Percentiles rank a stretch among this genome's conserved stretches.
phyloP scores from a whole-genome alignment of 2,329 filamentous ascomycete species.

The Fusarium illudens region DNA sequence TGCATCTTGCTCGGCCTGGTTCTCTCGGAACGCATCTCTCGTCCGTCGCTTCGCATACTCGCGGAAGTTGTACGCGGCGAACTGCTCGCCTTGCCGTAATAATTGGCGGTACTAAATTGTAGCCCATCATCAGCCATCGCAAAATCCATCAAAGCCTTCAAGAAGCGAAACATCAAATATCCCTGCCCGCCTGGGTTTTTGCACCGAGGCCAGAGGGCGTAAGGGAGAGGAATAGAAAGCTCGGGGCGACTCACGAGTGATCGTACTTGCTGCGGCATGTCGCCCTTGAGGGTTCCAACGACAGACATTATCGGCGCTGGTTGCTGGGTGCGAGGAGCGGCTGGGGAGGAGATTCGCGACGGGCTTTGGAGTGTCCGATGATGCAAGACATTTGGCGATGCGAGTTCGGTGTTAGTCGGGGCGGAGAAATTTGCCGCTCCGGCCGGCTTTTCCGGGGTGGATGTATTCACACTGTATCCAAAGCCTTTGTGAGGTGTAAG shows the following conservation, averaged over 20 bases:
- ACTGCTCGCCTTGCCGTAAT: constrained; percentile 84
- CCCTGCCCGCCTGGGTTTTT: constrained; percentile 25
- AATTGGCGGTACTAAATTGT: constrained; percentile 85
- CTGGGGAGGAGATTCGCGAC: constrained; percentile 33
- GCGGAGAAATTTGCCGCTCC: constrained; percentile 48
- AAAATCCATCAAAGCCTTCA: neutral
- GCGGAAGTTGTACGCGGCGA: constrained; percentile 96
- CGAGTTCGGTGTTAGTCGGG: constrained; percentile 47
- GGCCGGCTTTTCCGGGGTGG: constrained; percentile 24
- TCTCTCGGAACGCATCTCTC: constrained; percentile 87
- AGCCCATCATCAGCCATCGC: constrained; percentile 23
- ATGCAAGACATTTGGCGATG: constrained; percentile 42
- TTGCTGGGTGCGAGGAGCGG: constrained; percentile 28
- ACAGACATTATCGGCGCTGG: constrained; percentile 51
- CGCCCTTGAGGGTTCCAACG: constrained; percentile 55
- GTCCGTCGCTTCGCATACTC: constrained; percentile 95
- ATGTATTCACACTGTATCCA: neutral
- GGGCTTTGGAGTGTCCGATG: constrained; percentile 33
- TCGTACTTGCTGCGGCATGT: constrained; percentile 65
- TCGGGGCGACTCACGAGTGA: constrained; percentile 59
- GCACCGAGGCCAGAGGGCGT: neutral
- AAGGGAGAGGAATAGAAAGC: neutral
- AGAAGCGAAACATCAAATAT: constrained; percentile 1
- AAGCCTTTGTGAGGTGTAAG: accelerated
- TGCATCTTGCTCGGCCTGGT: constrained; percentile 75